phyloP scores from a whole-genome alignment of 371 early-diverging fungal species.

The Conidiobolus incongruus region DNA sequence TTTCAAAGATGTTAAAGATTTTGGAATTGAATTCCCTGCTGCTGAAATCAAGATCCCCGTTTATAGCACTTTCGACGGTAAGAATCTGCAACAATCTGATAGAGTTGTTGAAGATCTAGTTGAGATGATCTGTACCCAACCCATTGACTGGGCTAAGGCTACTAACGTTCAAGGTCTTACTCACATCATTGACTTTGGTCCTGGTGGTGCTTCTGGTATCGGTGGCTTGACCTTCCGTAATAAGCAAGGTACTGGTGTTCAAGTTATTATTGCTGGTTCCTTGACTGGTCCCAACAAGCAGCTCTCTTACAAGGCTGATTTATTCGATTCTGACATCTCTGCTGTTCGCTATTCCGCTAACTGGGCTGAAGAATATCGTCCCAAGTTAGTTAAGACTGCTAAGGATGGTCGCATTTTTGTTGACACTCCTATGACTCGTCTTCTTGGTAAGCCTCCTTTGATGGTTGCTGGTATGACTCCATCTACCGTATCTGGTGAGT shows the following conservation, averaged over 20 bases:
- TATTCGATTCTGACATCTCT: constrained; percentile 55
- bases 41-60: constrained; percentile 43
- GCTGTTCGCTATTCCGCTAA: constrained; percentile 69
- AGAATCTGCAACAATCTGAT: constrained; percentile 10
- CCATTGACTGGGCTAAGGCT: constrained; percentile 78
- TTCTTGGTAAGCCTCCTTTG: constrained; percentile 70
- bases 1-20: constrained; percentile 31
- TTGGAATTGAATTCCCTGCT: constrained; percentile 27
- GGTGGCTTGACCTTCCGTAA: constrained; percentile 76
- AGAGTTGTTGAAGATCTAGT: constrained; percentile 41
- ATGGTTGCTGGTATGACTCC: constrained; percentile 89
- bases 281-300: constrained; percentile 37
- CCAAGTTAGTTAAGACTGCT: constrained; percentile 32
- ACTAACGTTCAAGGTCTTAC: constrained; percentile 44
- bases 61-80: constrained; percentile 50
- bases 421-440: constrained; percentile 71
- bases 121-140: constrained; percentile 52
- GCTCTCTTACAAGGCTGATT: constrained; percentile 55
- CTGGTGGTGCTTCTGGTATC: constrained; percentile 74
- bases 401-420: constrained; percentile 57
- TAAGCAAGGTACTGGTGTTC: constrained; percentile 89
- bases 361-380: constrained; percentile 79
- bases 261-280: constrained; percentile 54
- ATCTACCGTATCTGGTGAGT: constrained; percentile 46
- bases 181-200: constrained; percentile 87